Conservation (phyloP, 2,329 filamentous ascomycete genomes). For the Pseudogymnoascus sp. region DNA sequence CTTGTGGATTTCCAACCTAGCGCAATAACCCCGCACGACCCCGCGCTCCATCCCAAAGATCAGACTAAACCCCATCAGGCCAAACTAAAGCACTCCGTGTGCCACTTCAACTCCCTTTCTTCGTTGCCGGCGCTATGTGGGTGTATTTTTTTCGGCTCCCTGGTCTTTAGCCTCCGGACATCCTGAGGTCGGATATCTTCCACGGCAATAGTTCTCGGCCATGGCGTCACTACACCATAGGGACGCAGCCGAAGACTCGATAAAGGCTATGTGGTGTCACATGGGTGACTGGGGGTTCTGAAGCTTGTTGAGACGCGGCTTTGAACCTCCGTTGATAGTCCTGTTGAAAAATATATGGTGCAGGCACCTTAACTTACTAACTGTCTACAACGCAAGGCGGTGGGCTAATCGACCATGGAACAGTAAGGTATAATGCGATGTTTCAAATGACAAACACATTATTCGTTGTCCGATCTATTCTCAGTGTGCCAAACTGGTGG, state of each 20-base stretch:
- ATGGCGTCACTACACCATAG: neutral
- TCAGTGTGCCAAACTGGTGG: neutral
- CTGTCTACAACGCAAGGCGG: neutral
- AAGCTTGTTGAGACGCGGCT: neutral
- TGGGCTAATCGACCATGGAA: neutral
- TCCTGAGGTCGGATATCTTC: neutral
- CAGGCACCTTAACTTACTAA: neutral
- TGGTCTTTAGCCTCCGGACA: neutral
- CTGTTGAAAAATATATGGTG: neutral
- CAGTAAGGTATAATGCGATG: neutral
- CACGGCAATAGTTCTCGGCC: neutral
- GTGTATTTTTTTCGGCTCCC: neutral
- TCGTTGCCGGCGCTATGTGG: constrained; percentile 1
- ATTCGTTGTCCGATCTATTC: neutral
- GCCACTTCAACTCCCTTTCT: neutral
- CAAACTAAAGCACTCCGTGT: neutral
- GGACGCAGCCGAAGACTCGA: neutral
- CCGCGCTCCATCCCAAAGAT: neutral
- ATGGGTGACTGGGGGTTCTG: neutral
- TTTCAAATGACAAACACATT: neutral
- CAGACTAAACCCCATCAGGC: neutral
- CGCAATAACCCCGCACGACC: neutral
- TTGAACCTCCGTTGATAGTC: neutral
- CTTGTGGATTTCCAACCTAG: neutral
- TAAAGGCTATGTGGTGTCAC: neutral